Conservation (phyloP, 1,284 basidiomycete genomes). For the Boletellus deceptivus region DNA sequence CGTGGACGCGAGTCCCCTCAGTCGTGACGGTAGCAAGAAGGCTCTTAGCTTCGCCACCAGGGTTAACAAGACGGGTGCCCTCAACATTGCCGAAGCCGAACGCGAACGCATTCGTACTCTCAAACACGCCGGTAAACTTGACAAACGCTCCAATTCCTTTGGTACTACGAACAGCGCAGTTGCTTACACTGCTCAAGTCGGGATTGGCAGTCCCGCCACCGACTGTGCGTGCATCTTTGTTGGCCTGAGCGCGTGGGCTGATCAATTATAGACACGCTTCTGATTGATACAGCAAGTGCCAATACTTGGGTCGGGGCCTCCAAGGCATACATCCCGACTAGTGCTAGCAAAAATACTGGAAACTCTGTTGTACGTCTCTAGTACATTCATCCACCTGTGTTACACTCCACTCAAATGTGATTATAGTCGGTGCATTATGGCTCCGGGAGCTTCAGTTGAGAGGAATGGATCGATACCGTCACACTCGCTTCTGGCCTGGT, state of each 20-base stretch:
- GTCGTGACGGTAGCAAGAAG: conserved; percentile 9
- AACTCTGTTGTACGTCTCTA: background rate
- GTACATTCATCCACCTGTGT: background rate
- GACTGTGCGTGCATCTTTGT: conserved; percentile 31
- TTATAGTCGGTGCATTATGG: conserved; percentile 37
- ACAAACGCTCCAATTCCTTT: conserved; percentile 8
- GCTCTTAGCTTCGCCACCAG: conserved; percentile 17
- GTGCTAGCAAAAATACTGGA: conserved; percentile 3
- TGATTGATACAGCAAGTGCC: conserved; percentile 1
- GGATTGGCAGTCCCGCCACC: conserved; percentile 44
- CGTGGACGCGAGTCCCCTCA: conserved; percentile 15
- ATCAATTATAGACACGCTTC: background rate
- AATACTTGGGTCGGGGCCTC: conserved; percentile 3
- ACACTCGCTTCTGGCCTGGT: conserved; percentile 41
- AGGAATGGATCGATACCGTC: conserved; percentile 49
- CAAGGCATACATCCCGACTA: background rate
- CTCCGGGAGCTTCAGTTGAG: conserved; percentile 50
- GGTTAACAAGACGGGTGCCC: conserved; percentile 7
- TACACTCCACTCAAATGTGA: background rate
- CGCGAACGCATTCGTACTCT: background rate
- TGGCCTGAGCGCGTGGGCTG: background rate
- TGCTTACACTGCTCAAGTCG: conserved; percentile 37
- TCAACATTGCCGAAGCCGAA: background rate
- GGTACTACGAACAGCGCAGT: conserved; percentile 18
- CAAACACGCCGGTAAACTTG: background rate